A percentile compares a stretch with the other conserved stretches of the same genome.
phyloP scores from a whole-genome alignment of 2,329 filamentous ascomycete species.

The Fusarium metavorans region DNA sequence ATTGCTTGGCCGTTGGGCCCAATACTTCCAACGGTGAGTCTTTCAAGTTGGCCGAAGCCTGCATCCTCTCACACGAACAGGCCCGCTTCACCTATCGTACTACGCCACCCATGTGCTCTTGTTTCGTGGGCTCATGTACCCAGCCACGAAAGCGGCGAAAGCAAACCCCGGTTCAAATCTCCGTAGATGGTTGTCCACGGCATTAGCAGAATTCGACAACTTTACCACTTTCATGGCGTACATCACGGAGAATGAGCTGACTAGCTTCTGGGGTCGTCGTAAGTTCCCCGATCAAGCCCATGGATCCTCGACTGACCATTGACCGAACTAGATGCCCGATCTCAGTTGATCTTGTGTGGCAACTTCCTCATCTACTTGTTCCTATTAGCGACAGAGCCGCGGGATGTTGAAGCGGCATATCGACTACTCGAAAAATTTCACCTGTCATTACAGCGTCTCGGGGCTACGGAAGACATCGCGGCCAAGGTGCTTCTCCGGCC shows the following conservation, averaged over 20 bases:
- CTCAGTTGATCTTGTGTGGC: slow-evolving; percentile 59
- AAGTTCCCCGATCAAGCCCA: slow-evolving; percentile 39
- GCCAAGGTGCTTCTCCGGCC: slow-evolving; percentile 51
- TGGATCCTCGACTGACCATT: background rate
- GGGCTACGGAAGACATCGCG: slow-evolving; percentile 46
- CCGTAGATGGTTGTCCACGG: slow-evolving; percentile 50
- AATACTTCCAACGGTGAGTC: slow-evolving; percentile 37
- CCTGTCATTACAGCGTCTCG: slow-evolving; percentile 50
- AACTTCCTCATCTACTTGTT: slow-evolving; percentile 64
- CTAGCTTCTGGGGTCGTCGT: slow-evolving; percentile 60
- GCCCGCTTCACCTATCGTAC: slow-evolving; percentile 57
- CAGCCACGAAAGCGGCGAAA: slow-evolving; percentile 57
- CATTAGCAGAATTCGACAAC: slow-evolving; percentile 51
- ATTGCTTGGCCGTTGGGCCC: slow-evolving; percentile 42
- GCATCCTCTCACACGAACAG: slow-evolving; percentile 29
- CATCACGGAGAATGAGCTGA: slow-evolving; percentile 51
- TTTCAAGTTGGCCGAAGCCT: background rate
- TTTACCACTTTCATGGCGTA: slow-evolving; percentile 54
- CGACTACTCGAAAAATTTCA: slow-evolving; percentile 54
- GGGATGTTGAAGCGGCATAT: slow-evolving; percentile 51
- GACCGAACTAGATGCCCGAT: slow-evolving; percentile 48
- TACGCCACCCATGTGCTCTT: slow-evolving; percentile 57
- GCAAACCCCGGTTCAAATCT: slow-evolving; percentile 51
- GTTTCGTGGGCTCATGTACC: slow-evolving; percentile 59
- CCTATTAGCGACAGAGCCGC: slow-evolving; percentile 53